These are phyloP conservation scores for Moricandia arvensis DNA, from an alignment of 345 rosid genomes.

Conservation along the genomic window DNA sequence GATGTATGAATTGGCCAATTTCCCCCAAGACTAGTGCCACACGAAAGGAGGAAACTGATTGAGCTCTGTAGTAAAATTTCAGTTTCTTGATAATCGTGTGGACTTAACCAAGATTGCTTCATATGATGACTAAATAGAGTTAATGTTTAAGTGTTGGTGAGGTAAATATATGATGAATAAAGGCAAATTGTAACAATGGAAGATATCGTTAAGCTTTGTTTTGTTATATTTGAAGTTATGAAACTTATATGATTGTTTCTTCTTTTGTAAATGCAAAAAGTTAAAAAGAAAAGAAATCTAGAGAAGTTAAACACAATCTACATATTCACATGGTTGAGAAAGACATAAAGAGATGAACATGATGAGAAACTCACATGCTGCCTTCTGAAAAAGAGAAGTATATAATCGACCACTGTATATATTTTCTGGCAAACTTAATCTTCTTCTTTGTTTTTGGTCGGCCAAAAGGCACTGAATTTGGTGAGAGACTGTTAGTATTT, in stretches of 20 bases:
- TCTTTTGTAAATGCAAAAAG: constrained; percentile 12
- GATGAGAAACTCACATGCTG: constrained; percentile 29
- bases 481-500: constrained; percentile 25
- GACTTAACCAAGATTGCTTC: constrained; percentile 1
- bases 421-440: constrained; percentile 2
- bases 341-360: constrained; percentile 28
- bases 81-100: constrained; percentile 28
- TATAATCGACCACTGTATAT: constrained; percentile 7
- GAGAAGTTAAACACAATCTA: constrained; percentile 1
- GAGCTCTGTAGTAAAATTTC: constrained; percentile 25
- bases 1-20: no score
- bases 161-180: background rate
- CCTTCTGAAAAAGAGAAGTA: constrained; percentile 1
- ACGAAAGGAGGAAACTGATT: constrained; percentile 9
- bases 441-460: constrained; percentile 29
- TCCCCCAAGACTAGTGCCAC: background rate
- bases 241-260: background rate
- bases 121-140: constrained; percentile 9
- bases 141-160: constrained; percentile 23
- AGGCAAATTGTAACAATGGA: constrained; percentile 15
- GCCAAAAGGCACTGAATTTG: constrained; percentile 35
- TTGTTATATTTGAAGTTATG: constrained; percentile 30
- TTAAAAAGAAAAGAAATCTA: background rate
- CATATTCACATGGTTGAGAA: constrained; percentile 24
- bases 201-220: constrained; percentile 2